Percentiles rank a stretch among this genome's conserved stretches.
These are phyloP conservation scores for Artemisia annua DNA, from an alignment of 129 eudicot species.

Conservation along the genomic window DNA sequence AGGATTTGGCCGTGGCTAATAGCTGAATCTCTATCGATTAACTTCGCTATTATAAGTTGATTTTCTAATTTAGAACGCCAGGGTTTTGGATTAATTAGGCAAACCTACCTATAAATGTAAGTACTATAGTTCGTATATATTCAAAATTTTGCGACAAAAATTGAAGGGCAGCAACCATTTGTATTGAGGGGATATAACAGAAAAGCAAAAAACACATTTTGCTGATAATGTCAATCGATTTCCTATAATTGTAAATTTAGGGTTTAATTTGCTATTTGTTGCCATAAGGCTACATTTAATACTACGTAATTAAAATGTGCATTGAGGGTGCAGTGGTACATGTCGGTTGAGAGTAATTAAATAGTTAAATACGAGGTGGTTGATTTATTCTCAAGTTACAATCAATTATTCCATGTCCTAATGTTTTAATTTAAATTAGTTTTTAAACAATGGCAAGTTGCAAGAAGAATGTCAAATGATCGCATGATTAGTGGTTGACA, in stretches of 20 bases:
- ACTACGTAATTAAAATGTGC: too few relatives aligned
- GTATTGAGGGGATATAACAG: neutral
- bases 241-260: neutral
- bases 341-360: too few relatives aligned
- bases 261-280: too few relatives aligned
- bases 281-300: too few relatives aligned
- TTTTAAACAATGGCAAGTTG: neutral
- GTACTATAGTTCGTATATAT: neutral
- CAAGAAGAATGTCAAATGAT: slow-evolving; percentile 5
- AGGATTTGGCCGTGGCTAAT: too few relatives aligned
- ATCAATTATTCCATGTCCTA: too few relatives aligned
- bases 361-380: too few relatives aligned
- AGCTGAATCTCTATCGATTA: too few relatives aligned
- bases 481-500: neutral
- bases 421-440: neutral
- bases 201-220: too few relatives aligned
- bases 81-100: neutral
- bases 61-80: neutral
- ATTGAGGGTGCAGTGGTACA: too few relatives aligned
- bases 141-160: neutral
- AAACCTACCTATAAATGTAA: neutral
- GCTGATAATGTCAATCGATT: neutral
- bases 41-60: too few relatives aligned
- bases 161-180: neutral
- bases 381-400: too few relatives aligned